Conservation (phyloP, 192 early-diverging fungal species). For the Backusella circina region DNA sequence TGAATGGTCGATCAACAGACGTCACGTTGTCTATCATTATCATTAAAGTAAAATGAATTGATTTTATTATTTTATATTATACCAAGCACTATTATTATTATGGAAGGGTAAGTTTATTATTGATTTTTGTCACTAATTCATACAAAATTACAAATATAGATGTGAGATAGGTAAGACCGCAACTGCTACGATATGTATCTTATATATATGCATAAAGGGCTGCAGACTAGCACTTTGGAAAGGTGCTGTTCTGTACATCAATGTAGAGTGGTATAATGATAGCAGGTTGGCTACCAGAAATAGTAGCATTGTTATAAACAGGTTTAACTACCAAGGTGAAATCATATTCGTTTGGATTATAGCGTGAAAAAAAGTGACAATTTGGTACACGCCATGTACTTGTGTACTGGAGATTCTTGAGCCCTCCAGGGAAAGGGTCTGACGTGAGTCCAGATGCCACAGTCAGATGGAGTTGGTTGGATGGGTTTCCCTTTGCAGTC, state of each 20-base stretch:
- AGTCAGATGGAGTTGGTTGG: background rate
- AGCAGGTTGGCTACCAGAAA: background rate
- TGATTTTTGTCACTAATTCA: background rate
- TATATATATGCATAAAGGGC: background rate
- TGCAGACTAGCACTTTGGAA: slow-evolving; percentile 2
- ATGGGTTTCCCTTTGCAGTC: background rate
- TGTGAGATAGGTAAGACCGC: background rate
- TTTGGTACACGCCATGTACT: slow-evolving; percentile 12
- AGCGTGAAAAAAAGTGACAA: slow-evolving; percentile 24
- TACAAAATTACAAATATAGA: background rate
- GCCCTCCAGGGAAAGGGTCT: slow-evolving; percentile 1
- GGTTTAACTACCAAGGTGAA: slow-evolving; percentile 3
- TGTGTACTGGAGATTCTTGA: slow-evolving; percentile 3
- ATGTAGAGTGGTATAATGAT: slow-evolving; percentile 3
- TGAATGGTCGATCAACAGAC: background rate
- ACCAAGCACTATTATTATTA: background rate
- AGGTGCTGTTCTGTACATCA: background rate
- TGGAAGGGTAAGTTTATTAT: background rate
- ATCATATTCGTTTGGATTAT: slow-evolving; percentile 4
- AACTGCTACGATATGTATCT: background rate
- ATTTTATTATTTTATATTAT: background rate
- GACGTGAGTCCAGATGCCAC: background rate
- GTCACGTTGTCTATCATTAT: background rate
- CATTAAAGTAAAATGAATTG: background rate
- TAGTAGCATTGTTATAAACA: background rate